These are phyloP conservation scores for Petasospora fabianii DNA, from an alignment of 1,139 yeast species.

Conservation along the genomic window DNA sequence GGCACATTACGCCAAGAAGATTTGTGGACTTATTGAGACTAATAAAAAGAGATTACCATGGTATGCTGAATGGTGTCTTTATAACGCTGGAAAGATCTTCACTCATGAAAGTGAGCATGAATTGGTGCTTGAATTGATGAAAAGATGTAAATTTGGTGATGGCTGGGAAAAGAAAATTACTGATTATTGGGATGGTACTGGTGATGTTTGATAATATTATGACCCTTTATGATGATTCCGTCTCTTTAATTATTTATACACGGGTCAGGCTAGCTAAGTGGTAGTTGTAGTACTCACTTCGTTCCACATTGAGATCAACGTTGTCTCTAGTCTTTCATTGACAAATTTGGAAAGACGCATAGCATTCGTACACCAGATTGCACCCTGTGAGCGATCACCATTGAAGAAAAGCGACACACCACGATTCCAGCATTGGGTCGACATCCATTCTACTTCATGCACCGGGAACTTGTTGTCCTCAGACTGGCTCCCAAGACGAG, in stretches of 20 bases:
- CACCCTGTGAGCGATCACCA: conserved; percentile 14
- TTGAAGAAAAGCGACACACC: conserved; percentile 19
- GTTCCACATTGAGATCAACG: conserved; percentile 20
- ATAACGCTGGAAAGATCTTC: conserved; percentile 38
- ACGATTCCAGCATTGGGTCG: conserved; percentile 23
- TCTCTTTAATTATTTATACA: too few relatives aligned
- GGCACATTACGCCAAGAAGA: conserved; percentile 40
- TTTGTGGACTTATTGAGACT: conserved; percentile 32
- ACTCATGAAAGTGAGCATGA: conserved; percentile 39
- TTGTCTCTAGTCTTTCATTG: conserved; percentile 21
- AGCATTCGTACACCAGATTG: conserved; percentile 20
- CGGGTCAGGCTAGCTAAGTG: too few relatives aligned
- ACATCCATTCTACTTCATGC: conserved; percentile 25
- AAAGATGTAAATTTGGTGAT: conserved; percentile 29
- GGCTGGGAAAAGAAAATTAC: conserved; percentile 31
- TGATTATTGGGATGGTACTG: conserved; percentile 30
- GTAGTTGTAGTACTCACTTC: conserved; percentile 7
- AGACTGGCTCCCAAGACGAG: conserved; percentile 10
- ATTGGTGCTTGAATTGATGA: conserved; percentile 27
- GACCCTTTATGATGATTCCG: background rate
- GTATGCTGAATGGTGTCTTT: conserved; percentile 30
- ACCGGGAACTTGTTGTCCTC: conserved; percentile 19
- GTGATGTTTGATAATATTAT: conserved; percentile 3
- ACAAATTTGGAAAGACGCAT: conserved; percentile 19
- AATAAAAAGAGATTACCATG: conserved; percentile 11